phyloP scores from a whole-genome alignment of 2,329 filamentous ascomycete genomes.

The Alternaria triticina region DNA sequence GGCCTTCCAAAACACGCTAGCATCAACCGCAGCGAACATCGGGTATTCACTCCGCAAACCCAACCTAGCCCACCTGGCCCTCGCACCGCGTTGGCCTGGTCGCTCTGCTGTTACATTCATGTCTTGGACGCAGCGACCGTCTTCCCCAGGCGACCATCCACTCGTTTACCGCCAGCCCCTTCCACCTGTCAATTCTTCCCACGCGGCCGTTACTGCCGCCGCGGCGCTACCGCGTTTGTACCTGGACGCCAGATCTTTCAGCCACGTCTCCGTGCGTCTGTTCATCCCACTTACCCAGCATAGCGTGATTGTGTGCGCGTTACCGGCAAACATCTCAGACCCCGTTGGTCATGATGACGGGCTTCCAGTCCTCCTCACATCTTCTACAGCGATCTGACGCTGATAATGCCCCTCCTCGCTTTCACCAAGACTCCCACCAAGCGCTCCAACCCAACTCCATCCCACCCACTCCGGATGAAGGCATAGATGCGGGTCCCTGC shows the following conservation, averaged over 20 bases:
- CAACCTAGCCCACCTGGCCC: conserved; percentile 3
- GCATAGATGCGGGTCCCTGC: conserved; percentile 21
- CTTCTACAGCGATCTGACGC: conserved; percentile 18
- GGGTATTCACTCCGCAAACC: conserved; percentile 9
- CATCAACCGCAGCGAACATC: conserved; percentile 13
- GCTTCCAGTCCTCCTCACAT: conserved; percentile 15
- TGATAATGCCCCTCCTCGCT: conserved; percentile 14
- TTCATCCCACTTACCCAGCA: conserved; percentile 21
- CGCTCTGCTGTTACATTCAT: background rate
- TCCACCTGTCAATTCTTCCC: conserved; percentile 13
- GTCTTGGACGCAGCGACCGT: background rate
- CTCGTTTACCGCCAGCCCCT: conserved; percentile 1
- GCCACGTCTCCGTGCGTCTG: conserved; percentile 29
- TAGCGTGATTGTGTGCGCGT: conserved; percentile 20
- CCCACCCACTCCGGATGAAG: conserved; percentile 29
- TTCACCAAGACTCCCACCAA: background rate
- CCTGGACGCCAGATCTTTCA: conserved; percentile 31
- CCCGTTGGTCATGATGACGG: conserved; percentile 22
- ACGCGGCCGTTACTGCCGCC: conserved; percentile 22
- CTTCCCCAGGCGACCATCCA: background rate
- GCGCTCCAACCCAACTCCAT: conserved; percentile 13
- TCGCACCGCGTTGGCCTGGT: background rate
- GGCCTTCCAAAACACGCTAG: conserved; percentile 5
- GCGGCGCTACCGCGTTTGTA: conserved; percentile 29
- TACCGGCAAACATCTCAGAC: conserved; percentile 15